These are phyloP conservation scores for Botrytis medusae DNA, from an alignment of 2,329 filamentous ascomycete species.

Conservation along the genomic window DNA sequence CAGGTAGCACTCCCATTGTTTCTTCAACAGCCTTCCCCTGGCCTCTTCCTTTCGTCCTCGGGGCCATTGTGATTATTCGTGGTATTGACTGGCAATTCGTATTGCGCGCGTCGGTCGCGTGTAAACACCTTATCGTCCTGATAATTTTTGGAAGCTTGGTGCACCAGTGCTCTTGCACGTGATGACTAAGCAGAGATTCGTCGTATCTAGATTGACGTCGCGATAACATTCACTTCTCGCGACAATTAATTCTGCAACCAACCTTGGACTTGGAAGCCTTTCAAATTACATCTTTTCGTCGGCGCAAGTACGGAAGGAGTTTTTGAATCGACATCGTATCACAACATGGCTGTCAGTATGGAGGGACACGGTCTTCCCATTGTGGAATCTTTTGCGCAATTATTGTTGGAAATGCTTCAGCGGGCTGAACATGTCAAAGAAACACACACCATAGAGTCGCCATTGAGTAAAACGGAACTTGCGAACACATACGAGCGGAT, in stretches of 20 bases:
- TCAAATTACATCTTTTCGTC: neutral
- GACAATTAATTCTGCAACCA: conserved; percentile 16
- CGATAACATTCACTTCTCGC: conserved; percentile 8
- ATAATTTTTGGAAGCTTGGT: conserved; percentile 18
- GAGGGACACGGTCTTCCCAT: conserved; percentile 53
- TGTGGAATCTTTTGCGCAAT: conserved; percentile 52
- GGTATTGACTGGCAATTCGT: conserved; percentile 22
- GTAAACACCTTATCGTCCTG: conserved; percentile 4
- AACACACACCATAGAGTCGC: conserved; percentile 66
- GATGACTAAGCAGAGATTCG: conserved; percentile 11
- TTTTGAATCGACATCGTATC: neutral
- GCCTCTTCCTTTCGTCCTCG: conserved; percentile 33
- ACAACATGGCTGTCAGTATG: conserved; percentile 42
- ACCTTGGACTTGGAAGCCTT: neutral
- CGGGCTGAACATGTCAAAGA: conserved; percentile 61
- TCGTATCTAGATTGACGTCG: conserved; percentile 6
- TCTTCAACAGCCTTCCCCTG: conserved; percentile 43
- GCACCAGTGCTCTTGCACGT: neutral
- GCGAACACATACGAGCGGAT: conserved; percentile 50
- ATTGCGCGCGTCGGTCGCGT: conserved; percentile 24
- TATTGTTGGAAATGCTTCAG: conserved; percentile 58
- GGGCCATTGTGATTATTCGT: conserved; percentile 35
- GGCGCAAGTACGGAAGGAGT: neutral
- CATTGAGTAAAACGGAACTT: conserved; percentile 69
- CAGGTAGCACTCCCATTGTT: conserved; percentile 53